A percentile compares a stretch with the other conserved stretches of the same genome.
Evolutionary conservation across 176 grass and related monocot genomes (phyloP).

Genomic region (Areca catechu): DNA sequence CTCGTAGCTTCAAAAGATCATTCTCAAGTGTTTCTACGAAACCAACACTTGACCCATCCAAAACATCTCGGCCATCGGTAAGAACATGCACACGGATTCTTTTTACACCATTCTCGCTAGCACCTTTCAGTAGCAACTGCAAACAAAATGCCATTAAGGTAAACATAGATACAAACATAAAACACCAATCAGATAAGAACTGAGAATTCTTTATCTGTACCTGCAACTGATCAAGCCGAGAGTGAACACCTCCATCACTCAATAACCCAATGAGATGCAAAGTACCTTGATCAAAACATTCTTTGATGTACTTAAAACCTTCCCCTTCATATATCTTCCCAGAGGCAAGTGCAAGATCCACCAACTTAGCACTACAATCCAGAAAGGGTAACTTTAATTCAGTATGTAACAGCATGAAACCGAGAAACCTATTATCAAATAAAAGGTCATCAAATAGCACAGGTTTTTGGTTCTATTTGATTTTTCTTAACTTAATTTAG

Average conservation of each 20-base stretch:
- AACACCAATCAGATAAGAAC: too few relatives aligned
- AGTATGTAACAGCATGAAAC: slow-evolving; percentile 10
- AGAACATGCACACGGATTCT: slow-evolving; percentile 92
- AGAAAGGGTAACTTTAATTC: slow-evolving; percentile 5
- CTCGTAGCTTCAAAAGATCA: slow-evolving; percentile 56
- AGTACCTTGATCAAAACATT: slow-evolving; percentile 65
- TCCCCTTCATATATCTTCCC: slow-evolving; percentile 86
- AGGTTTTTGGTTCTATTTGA: neutral
- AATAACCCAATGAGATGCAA: slow-evolving; percentile 93
- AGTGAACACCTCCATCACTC: slow-evolving; percentile 98
- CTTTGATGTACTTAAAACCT: slow-evolving; percentile 91
- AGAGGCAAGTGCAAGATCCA: slow-evolving; percentile 74
- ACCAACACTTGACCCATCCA: slow-evolving; percentile 90
- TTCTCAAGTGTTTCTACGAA: slow-evolving; percentile 86
- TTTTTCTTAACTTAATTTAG: too few relatives aligned
- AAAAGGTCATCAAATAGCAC: neutral
- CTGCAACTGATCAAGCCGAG: slow-evolving; percentile 91
- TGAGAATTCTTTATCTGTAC: slow-evolving; percentile 12
- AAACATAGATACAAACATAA: too few relatives aligned
- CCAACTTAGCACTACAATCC: slow-evolving; percentile 70
- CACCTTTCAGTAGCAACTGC: slow-evolving; percentile 91
- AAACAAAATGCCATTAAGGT: slow-evolving; percentile 11
- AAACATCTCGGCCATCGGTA: slow-evolving; percentile 96
- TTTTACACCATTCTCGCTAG: slow-evolving; percentile 72
- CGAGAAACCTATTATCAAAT: neutral